Evolutionary conservation across 2,329 filamentous ascomycete species (phyloP).

Genomic region (Helotiales sp.): DNA sequence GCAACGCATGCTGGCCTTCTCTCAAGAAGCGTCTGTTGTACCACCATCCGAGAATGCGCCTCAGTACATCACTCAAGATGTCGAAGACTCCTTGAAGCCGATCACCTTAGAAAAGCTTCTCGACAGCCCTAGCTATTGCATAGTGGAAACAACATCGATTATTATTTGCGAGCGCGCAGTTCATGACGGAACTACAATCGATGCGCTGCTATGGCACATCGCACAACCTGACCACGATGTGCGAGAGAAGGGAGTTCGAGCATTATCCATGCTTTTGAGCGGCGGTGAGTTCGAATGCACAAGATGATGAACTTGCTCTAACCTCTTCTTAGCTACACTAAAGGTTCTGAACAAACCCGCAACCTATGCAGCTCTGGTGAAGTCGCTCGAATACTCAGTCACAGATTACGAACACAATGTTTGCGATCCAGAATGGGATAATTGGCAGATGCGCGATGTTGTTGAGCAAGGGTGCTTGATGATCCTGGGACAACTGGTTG

Average conservation of each 20-base stretch:
- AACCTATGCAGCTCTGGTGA: conserved; percentile 52
- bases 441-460: conserved; percentile 62
- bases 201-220: conserved; percentile 56
- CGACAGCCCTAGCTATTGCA: conserved; percentile 69
- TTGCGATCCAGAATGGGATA: conserved; percentile 60
- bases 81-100: conserved; percentile 68
- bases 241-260: conserved; percentile 56
- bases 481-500: conserved; percentile 58
- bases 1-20: conserved; percentile 56
- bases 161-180: conserved; percentile 58
- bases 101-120: conserved; percentile 68
- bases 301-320: neutral
- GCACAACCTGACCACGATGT: conserved; percentile 59
- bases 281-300: conserved; percentile 37
- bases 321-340: conserved; percentile 21
- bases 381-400: conserved; percentile 57
- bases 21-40: conserved; percentile 66
- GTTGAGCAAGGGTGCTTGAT: conserved; percentile 60
- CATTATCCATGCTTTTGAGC: conserved; percentile 56
- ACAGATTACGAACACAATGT: conserved; percentile 49
- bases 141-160: conserved; percentile 66
- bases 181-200: conserved; percentile 55
- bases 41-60: conserved; percentile 64
- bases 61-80: conserved; percentile 73
- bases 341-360: conserved; percentile 30